Evolutionary conservation across 1,284 basidiomycete species (phyloP).

Genomic region (Tausonia pullulans): DNA sequence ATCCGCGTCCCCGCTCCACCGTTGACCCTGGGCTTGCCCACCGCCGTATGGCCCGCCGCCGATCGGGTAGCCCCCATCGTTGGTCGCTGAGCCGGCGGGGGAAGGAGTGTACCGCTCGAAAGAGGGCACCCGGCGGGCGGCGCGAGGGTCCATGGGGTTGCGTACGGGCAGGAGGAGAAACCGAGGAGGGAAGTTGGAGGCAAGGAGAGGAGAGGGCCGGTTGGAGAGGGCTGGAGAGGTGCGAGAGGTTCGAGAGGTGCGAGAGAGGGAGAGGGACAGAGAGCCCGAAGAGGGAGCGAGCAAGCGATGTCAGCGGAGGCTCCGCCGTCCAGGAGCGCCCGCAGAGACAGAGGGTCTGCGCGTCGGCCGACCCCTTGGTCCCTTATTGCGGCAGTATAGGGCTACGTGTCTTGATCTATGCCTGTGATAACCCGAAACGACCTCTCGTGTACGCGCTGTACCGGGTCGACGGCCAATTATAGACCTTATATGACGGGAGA

Average conservation of each 20-base stretch:
- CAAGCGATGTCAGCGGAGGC: neutral
- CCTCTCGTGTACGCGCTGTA: no score
- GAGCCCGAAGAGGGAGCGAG: neutral
- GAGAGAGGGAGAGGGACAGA: neutral
- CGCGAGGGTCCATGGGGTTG: slow-evolving; percentile 1
- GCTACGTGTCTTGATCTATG: no score
- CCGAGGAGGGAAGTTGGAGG: neutral
- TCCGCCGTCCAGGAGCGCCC: no score
- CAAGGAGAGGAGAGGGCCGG: neutral
- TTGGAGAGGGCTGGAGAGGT: neutral
- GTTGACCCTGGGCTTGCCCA: neutral
- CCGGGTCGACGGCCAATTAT: no score
- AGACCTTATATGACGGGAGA: no score
- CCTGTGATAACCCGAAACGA: no score
- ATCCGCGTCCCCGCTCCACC: slow-evolving; percentile 1
- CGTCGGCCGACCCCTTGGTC: no score
- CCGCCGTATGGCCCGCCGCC: neutral
- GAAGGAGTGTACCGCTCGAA: neutral
- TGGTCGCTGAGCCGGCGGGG: neutral
- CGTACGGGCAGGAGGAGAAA: neutral
- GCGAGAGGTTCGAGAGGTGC: neutral
- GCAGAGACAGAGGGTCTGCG: no score
- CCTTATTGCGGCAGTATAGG: no score
- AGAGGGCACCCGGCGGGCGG: neutral
- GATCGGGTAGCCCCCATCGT: neutral